Evolutionary conservation across 371 early-diverging fungal species (phyloP), one percentile per base, ranked within the genome.

Genomic region (Mortierella sp.): DNA sequence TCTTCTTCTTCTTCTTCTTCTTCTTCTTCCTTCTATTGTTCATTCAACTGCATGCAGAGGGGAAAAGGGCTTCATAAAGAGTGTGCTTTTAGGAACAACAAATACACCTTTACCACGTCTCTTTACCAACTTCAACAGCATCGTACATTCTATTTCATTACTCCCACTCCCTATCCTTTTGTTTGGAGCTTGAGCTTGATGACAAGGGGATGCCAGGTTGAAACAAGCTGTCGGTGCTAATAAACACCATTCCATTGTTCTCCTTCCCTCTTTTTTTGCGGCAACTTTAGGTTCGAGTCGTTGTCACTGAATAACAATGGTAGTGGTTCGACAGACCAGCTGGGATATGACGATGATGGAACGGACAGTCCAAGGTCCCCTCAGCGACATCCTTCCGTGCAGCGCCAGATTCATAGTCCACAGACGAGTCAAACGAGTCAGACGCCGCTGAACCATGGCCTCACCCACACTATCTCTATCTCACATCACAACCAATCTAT

Each of bases 231-330:
- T 47, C 22, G 47, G 47, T 47, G 22, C 47, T 47, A 47, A 61
- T 22, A 4, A 61, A 61, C 22, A 34, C 19, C 7, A 19, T 8
- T 16, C 37, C 16, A 40, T 22, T 37, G 66, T 8, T 45, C 19
- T 47, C 29, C 22, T 16, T 47, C 16, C 14, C 24, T 19, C 53
- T 48, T 64, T 63, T 16, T 48, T 37, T 6, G 50, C n/a, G n/a
- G n/a, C 48, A 31, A 29, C 26, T 61, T 24, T 64, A 81, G 82
- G 48, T 81, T 81, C 63, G 63, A 81, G 66, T 81, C 82, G n/a
- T 70, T 81, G 13, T 77, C 82, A 5, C 29, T 81, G 50, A 81
- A 78, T 48, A 73, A 53, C 41, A 61, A 10, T 61, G 16, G 44
- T 48, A 63, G 47, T 13, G 67, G 64, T 69, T 65, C 70, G 2